Evolutionary conservation across 192 early-diverging fungal genomes (phyloP), one percentile per base, ranked within the genome.

Genomic region (Gorgonomyces haynaldii): DNA sequence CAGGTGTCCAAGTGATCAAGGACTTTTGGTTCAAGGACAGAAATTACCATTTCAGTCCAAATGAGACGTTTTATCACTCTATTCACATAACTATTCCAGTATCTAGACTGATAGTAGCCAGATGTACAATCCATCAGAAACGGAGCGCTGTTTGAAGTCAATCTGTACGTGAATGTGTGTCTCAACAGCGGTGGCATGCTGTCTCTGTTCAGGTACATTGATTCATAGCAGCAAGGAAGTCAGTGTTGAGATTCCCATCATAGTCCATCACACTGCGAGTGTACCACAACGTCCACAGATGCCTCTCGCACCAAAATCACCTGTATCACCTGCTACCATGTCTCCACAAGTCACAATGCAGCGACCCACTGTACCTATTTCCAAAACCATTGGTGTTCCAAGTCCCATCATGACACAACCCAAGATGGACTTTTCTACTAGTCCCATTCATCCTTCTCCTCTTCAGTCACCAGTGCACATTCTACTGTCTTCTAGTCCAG

Each of bases 51-150:
- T 77, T 77, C 54, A 73, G 76, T 56, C 66, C 70, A 22, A 71
- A 69, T 19, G 78, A 80, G 41, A 70, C 73, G 41, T 57, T 73
- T 13, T 37, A 58, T 1, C 70, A 57, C 32, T 72, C 70, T 0
- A 17, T 80, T 23, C 62, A 70, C 43, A 60, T 80, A 37, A 52
- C 63, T 37, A 66, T 80, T n/a, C 78, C 78, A 25, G 71, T 67
- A 37, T 24, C 17, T 16, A 52, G 20, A 1, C 29, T 52, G 21
- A 42, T 49, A 17, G 6, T 39, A 63, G 62, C 39, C 43, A 8
- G 65, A 60, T 40, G 61, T 64, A 19, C 54, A 64, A 37, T 76
- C 74, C 0, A 73, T 81, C 22, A 44, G 67, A 39, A 70, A 74
- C 50, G 73, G 69, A 1, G 66, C 65, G 4, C 42, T 80, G 13